Conservation (phyloP, 108 stramenopile genomes). For the Cyclotella kingstonii region DNA sequence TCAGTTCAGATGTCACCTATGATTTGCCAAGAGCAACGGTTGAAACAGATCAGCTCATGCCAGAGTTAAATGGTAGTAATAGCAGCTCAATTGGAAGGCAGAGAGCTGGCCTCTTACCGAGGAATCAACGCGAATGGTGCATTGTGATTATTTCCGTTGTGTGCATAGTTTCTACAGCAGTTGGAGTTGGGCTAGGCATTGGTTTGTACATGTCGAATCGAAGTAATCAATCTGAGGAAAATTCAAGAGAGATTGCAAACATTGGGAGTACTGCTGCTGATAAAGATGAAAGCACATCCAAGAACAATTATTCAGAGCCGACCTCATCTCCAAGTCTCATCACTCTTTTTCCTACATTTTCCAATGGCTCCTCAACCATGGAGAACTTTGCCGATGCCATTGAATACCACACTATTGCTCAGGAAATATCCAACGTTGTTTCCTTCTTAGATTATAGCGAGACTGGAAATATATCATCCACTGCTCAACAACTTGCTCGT, state of each 20-base stretch:
- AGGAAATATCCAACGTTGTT: slow-evolving; percentile 22
- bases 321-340: slow-evolving; percentile 1
- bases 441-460: slow-evolving; percentile 19
- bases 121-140: slow-evolving; percentile 33
- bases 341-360: neutral
- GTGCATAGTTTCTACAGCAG: slow-evolving; percentile 20
- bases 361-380: neutral
- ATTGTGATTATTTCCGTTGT: slow-evolving; percentile 21
- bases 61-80: slow-evolving; percentile 2
- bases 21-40: neutral
- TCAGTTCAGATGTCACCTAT: slow-evolving; percentile 17
- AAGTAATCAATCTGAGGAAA: neutral
- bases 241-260: neutral
- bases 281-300: neutral
- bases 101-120: slow-evolving; percentile 23
- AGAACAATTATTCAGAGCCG: neutral
- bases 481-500: slow-evolving; percentile 32
- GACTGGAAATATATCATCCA: neutral
- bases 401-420: slow-evolving; percentile 23
- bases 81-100: neutral
- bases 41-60: slow-evolving; percentile 7
- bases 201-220: slow-evolving; percentile 21
- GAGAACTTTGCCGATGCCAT: slow-evolving; percentile 31
- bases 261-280: neutral
- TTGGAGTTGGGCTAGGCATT: slow-evolving; percentile 28